These are phyloP conservation scores for Zymoseptoria ardabiliae DNA, from an alignment of 2,329 filamentous ascomycete species.

Conservation along the genomic window DNA sequence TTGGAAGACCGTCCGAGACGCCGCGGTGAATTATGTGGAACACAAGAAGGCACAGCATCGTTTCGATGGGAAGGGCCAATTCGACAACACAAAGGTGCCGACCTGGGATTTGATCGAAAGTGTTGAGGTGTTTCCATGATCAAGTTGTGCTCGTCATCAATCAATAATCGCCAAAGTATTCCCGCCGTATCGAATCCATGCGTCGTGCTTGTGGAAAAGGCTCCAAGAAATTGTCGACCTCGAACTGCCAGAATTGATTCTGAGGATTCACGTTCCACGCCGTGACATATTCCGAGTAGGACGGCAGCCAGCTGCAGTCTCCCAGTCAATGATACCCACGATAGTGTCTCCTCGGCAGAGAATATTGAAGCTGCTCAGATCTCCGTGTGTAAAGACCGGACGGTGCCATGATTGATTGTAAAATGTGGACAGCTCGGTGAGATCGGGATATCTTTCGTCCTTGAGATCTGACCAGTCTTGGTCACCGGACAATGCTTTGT, in stretches of 20 bases:
- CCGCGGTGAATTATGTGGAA: constrained; percentile 35
- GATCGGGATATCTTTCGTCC: constrained; percentile 11
- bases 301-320: constrained; percentile 42
- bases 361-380: constrained; percentile 41
- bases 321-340: constrained; percentile 44
- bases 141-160: too few species aligned
- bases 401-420: neutral
- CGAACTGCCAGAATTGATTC: constrained; percentile 34
- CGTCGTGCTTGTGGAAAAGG: constrained; percentile 31
- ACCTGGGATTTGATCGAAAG: constrained; percentile 31
- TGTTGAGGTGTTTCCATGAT: neutral
- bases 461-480: constrained; percentile 3
- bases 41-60: constrained; percentile 35
- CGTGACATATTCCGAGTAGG: constrained; percentile 41
- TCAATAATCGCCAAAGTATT: constrained; percentile 1
- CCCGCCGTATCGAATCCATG: constrained; percentile 31
- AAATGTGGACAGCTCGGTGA: constrained; percentile 29
- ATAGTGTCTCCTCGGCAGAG: constrained; percentile 36
- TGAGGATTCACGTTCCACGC: constrained; percentile 34
- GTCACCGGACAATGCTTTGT: constrained; percentile 3
- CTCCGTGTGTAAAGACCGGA: constrained; percentile 33
- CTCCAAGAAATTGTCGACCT: constrained; percentile 33
- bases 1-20: constrained; percentile 32
- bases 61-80: constrained; percentile 33
- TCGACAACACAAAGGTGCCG: constrained; percentile 26